Percentiles rank a stretch among this genome's conserved stretches.
Evolutionary conservation across 176 grass and related monocot genomes (phyloP).

Genomic region (Dendrocalamus sinicus): DNA sequence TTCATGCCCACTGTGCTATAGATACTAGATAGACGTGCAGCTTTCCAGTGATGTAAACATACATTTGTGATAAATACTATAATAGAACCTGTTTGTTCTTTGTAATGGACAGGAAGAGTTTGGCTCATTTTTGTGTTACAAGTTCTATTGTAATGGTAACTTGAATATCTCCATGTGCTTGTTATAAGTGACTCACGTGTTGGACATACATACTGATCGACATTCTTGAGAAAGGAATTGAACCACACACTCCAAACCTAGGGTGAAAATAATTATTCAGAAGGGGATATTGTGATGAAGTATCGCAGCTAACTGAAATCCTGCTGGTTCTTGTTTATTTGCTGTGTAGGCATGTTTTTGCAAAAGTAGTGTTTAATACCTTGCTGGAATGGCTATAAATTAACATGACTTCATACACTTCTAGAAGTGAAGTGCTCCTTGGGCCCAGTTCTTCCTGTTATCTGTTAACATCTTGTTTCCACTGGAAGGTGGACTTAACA

Average conservation of each 20-base stretch:
- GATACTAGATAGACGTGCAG: conserved; percentile 6
- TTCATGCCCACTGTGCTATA: conserved; percentile 28
- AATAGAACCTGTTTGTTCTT: neutral
- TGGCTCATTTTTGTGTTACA: conserved; percentile 1
- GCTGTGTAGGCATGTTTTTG: conserved; percentile 3
- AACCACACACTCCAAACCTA: neutral
- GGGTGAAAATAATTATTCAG: neutral
- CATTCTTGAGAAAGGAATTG: conserved; percentile 19
- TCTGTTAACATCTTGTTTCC: conserved; percentile 50
- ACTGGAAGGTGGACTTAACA: conserved; percentile 90
- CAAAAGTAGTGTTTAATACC: conserved; percentile 25
- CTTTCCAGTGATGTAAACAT: conserved; percentile 23
- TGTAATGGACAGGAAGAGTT: conserved; percentile 23
- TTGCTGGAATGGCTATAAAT: conserved; percentile 18
- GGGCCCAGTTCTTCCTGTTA: neutral
- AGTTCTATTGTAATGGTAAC: conserved; percentile 1
- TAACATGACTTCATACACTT: conserved; percentile 5
- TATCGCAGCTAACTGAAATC: conserved; percentile 18
- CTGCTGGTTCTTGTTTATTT: conserved; percentile 21
- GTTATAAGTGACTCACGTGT: conserved; percentile 11
- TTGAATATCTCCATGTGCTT: conserved; percentile 5
- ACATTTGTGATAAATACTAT: neutral
- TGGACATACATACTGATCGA: neutral
- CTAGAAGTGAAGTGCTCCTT: neutral
- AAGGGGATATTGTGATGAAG: neutral